phyloP scores from a whole-genome alignment of 352 stramenopile species.

The Phytophthora nicotianae region DNA sequence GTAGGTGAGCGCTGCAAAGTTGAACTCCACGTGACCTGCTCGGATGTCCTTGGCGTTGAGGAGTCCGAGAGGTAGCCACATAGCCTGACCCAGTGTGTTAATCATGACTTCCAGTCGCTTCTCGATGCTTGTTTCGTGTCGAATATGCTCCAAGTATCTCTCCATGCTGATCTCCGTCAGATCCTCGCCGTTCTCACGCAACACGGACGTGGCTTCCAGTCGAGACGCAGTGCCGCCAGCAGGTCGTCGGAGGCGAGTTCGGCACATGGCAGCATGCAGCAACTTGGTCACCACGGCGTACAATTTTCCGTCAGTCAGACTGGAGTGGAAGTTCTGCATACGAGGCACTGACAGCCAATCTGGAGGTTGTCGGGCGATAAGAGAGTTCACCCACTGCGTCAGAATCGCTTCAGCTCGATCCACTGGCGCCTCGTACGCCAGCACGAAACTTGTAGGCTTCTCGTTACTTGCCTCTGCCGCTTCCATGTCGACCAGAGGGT shows the following conservation, averaged over 20 bases:
- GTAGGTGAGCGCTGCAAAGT: slow-evolving; percentile 75
- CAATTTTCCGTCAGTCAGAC: slow-evolving; percentile 63
- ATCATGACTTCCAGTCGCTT: slow-evolving; percentile 78
- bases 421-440: slow-evolving; percentile 52
- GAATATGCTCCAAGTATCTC: slow-evolving; percentile 72
- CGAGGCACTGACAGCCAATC: slow-evolving; percentile 57
- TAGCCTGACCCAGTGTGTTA: slow-evolving; percentile 66
- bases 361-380: slow-evolving; percentile 47
- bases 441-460: slow-evolving; percentile 24
- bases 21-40: slow-evolving; percentile 74
- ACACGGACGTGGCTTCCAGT: slow-evolving; percentile 58
- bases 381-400: slow-evolving; percentile 75
- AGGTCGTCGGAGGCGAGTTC: slow-evolving; percentile 44
- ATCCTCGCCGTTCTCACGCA: slow-evolving; percentile 82
- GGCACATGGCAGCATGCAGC: slow-evolving; percentile 71
- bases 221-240: slow-evolving; percentile 36
- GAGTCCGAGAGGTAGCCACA: slow-evolving; percentile 71
- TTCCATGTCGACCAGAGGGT: slow-evolving; percentile 60
- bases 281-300: slow-evolving; percentile 63
- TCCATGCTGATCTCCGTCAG: slow-evolving; percentile 80
- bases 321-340: slow-evolving; percentile 76
- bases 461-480: slow-evolving; percentile 3
- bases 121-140: slow-evolving; percentile 47
- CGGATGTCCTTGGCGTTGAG: slow-evolving; percentile 72
- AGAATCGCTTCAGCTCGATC: slow-evolving; percentile 76